Conservation (phyloP, 2,329 filamentous ascomycete genomes). For the Cladophialophora bantiana region DNA sequence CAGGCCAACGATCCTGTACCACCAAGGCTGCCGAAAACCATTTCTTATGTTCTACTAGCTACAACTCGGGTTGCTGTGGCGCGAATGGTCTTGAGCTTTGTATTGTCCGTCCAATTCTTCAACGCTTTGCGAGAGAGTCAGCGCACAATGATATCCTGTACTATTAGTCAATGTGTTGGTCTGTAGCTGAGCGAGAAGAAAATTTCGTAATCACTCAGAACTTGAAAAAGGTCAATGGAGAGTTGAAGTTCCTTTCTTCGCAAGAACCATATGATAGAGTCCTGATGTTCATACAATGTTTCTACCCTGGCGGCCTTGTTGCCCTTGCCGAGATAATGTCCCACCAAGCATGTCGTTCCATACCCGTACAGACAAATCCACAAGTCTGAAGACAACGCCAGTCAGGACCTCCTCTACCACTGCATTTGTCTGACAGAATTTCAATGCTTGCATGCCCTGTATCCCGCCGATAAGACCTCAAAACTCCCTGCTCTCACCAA, state of each 20-base stretch:
- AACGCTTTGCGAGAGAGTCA: neutral
- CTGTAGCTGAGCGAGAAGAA: neutral
- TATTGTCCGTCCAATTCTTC: neutral
- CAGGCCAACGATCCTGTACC: neutral
- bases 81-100: neutral
- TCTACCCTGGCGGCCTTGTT: neutral
- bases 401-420: neutral
- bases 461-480: constrained; percentile 44
- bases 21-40: neutral
- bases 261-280: neutral
- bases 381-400: neutral
- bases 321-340: neutral
- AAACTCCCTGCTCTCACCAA: constrained; percentile 83
- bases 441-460: neutral
- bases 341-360: no score
- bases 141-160: constrained; percentile 5
- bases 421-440: neutral
- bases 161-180: neutral
- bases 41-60: neutral
- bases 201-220: neutral
- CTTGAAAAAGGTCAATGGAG: neutral
- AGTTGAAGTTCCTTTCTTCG: neutral
- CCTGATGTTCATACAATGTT: neutral
- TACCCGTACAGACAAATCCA: neutral
- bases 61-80: neutral